phyloP scores from a whole-genome alignment of 257 asterid genomes.

The Solanum lycopersicoides region DNA sequence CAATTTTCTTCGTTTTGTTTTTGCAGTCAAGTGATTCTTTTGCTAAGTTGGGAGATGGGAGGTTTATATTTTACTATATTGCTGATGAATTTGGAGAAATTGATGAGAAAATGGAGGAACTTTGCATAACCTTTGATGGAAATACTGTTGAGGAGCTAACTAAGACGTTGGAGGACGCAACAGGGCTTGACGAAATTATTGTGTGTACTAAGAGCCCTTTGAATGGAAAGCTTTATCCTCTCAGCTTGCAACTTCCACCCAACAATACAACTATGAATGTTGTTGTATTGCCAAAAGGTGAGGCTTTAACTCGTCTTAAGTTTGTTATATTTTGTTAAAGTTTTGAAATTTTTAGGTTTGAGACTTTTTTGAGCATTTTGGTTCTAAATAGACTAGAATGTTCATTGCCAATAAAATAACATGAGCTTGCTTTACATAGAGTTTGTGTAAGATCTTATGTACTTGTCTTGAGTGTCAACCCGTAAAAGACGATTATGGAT shows the following conservation, averaged over 20 bases:
- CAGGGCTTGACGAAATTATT: constrained; percentile 47
- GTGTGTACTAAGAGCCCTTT: constrained; percentile 73
- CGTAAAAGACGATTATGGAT: neutral
- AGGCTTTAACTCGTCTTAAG: neutral
- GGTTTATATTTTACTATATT: constrained; percentile 46
- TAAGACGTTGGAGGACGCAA: constrained; percentile 46
- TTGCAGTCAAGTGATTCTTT: constrained; percentile 65
- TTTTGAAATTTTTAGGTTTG: neutral
- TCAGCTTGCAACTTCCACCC: constrained; percentile 90
- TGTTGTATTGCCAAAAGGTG: constrained; percentile 56
- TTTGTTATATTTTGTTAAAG: neutral
- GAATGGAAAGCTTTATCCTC: constrained; percentile 84
- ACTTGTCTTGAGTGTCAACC: neutral
- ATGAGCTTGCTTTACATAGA: neutral
- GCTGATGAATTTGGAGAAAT: constrained; percentile 61
- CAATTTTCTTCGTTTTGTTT: neutral
- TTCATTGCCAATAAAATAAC: neutral
- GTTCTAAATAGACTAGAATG: neutral
- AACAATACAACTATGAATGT: constrained; percentile 67
- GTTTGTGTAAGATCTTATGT: neutral
- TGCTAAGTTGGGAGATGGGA: constrained; percentile 51
- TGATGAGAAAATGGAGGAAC: constrained; percentile 60
- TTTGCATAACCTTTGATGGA: constrained; percentile 53
- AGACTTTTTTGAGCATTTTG: neutral
- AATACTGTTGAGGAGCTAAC: constrained; percentile 49